Evolutionary conservation across 371 early-diverging fungal species (phyloP).

Genomic region (Vairimorpha apis): DNA sequence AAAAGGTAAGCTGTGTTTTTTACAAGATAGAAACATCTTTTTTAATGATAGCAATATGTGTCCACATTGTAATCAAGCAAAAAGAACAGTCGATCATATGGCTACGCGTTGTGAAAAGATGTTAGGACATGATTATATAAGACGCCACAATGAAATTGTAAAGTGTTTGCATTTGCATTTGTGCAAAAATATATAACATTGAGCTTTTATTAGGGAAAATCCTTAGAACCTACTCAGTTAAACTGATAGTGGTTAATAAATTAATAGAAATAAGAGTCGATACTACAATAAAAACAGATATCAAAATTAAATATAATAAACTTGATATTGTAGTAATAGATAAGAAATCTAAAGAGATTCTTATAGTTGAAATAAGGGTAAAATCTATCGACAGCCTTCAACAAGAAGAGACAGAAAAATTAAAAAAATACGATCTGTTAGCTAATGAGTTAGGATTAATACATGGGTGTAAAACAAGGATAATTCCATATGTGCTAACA

Average conservation of each 20-base stretch:
- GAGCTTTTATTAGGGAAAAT: neutral
- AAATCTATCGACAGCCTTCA: neutral
- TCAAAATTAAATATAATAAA: neutral
- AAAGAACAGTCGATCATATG: neutral
- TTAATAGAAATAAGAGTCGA: neutral
- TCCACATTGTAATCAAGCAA: neutral
- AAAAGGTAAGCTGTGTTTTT: neutral
- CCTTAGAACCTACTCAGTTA: neutral
- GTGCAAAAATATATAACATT: neutral
- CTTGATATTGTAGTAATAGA: neutral
- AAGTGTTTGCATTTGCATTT: neutral
- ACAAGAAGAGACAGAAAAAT: neutral
- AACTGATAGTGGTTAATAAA: neutral
- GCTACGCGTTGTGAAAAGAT: neutral
- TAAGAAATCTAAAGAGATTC: neutral
- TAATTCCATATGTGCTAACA: neutral
- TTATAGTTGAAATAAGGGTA: neutral
- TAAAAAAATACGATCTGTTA: neutral
- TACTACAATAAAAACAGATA: neutral
- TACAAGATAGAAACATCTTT: neutral
- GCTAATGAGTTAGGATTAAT: neutral
- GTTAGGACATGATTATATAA: neutral
- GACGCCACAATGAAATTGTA: constrained; percentile 1
- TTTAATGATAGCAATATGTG: neutral
- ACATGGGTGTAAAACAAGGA: neutral